Conservation (phyloP, 805 yeast species). For the Wickerhamiella sorbophila region DNA sequence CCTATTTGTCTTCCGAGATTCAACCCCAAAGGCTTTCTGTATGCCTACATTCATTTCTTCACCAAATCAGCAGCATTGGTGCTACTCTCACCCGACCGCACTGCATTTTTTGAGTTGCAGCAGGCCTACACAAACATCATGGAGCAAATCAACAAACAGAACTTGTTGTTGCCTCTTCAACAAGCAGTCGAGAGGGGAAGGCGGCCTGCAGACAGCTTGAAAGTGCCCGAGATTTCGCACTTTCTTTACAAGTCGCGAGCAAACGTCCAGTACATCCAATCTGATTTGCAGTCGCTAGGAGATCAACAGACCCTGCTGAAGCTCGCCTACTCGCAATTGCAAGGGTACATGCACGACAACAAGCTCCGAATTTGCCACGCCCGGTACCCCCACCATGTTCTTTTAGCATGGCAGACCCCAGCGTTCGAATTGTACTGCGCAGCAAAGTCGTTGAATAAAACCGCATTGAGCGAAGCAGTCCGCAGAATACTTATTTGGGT, state of each 20-base stretch:
- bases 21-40: slow-evolving; percentile 75
- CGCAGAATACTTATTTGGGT: slow-evolving; percentile 64
- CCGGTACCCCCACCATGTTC: slow-evolving; percentile 17
- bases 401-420: slow-evolving; percentile 40
- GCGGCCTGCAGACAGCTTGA: slow-evolving; percentile 36
- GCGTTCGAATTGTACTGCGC: slow-evolving; percentile 49
- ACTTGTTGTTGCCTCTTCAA: slow-evolving; percentile 28
- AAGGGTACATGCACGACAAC: slow-evolving; percentile 23
- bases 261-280: slow-evolving; percentile 49
- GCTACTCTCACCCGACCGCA: slow-evolving; percentile 54
- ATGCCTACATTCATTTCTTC: slow-evolving; percentile 59
- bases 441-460: slow-evolving; percentile 44
- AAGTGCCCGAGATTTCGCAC: slow-evolving; percentile 50
- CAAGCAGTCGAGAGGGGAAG: slow-evolving; percentile 28
- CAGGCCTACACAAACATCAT: slow-evolving; percentile 42
- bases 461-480: slow-evolving; percentile 45
- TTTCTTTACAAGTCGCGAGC: slow-evolving; percentile 64
- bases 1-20: slow-evolving; percentile 88
- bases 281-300: slow-evolving; percentile 26
- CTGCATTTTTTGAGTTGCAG: slow-evolving; percentile 64
- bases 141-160: slow-evolving; percentile 26
- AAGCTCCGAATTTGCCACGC: slow-evolving; percentile 20
- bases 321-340: slow-evolving; percentile 26
- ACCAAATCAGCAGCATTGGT: slow-evolving; percentile 31
- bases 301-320: neutral